Conservation (phyloP, 352 stramenopile species). For the Aphanomyces astaci region DNA sequence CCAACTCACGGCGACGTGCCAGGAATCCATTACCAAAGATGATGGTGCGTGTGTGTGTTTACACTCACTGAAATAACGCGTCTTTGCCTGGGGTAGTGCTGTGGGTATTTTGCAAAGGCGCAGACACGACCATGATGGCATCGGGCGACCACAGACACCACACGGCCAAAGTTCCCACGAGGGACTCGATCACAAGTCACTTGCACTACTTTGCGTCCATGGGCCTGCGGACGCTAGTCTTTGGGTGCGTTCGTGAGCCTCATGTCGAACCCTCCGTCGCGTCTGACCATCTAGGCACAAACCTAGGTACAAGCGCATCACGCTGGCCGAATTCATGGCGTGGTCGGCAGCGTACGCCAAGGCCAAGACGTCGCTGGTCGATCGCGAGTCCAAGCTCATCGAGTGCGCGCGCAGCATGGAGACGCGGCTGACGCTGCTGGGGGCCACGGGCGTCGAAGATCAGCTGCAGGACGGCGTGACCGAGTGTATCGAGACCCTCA, state of each 20-base stretch:
- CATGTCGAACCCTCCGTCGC: not conserved
- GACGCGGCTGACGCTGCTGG: slow-evolving; percentile 82
- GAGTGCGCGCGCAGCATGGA: slow-evolving; percentile 72
- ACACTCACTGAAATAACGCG: not conserved
- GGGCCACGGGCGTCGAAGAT: slow-evolving; percentile 96
- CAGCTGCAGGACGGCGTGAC: slow-evolving; percentile 94
- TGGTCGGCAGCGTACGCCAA: slow-evolving; percentile 76
- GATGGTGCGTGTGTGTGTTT: no score
- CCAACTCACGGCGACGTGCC: slow-evolving; percentile 34
- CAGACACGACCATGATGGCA: slow-evolving; percentile 83
- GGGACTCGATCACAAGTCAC: slow-evolving; percentile 38
- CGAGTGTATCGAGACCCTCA: slow-evolving; percentile 93
- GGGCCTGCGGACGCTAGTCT: slow-evolving; percentile 75
- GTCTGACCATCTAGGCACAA: no score
- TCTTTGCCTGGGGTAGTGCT: slow-evolving; percentile 32
- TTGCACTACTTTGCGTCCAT: slow-evolving; percentile 84
- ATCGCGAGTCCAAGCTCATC: slow-evolving; percentile 54
- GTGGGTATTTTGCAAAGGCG: slow-evolving; percentile 80
- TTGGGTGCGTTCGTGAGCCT: slow-evolving; percentile 39
- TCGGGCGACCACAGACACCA: slow-evolving; percentile 29
- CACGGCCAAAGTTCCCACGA: not conserved
- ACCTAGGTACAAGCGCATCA: slow-evolving; percentile 43
- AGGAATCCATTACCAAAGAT: not conserved
- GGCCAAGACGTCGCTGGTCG: slow-evolving; percentile 52
- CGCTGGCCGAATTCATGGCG: slow-evolving; percentile 40